Evolutionary conservation across 148 eudicot genomes (phyloP), one percentile per base, ranked within the genome.

Genomic region (Persicaria tinctoria): DNA sequence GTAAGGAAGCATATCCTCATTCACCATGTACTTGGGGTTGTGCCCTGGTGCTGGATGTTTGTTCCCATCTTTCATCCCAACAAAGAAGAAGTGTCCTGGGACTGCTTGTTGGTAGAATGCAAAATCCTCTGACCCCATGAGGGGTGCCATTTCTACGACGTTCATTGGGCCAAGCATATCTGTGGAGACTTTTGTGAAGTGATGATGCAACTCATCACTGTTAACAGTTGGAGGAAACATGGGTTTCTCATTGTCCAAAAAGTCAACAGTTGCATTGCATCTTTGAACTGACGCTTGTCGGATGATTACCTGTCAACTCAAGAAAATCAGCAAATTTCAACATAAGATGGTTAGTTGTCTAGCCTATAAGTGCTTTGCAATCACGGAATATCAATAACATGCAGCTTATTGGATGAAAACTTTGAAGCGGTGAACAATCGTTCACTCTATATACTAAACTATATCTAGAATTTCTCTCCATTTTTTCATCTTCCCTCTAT

Each of bases 1-100:
- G 74, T 62, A 81, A 75, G 93, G 86, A 55, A 89, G 82, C 48
- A 81, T 79, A 45, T 83, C 84, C 79, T 89, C 91, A 10, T 87
- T 84, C 60, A 89, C 82, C 55, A 45, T 64, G 60, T 84, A 89
- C 69, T 74, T 72, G 3, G 93, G 91, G 10, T 83, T 85, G 73
- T 89, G 93, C 1, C 41, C 62, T 7, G 78, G 74, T 2, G 79
- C 79, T 4, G 51, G 80, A 48, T 81, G 55, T 14, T 17, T 48
- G 55, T 12, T 48, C 38, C 51, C 55, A 18, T 47, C 74, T 17
- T 71, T 68, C 11, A 70, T 72, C 12, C 89, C 89, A 13, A 86
- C 48, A 18, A 2, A 38, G 77, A 56, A 76, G 16, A 80, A 76
- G 1, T 78, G 54, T 18, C 79, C 87, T 1, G 83, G 76, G 41